Conservation (phyloP, 495 filamentous ascomycete genomes). For the Darksidea phi region DNA sequence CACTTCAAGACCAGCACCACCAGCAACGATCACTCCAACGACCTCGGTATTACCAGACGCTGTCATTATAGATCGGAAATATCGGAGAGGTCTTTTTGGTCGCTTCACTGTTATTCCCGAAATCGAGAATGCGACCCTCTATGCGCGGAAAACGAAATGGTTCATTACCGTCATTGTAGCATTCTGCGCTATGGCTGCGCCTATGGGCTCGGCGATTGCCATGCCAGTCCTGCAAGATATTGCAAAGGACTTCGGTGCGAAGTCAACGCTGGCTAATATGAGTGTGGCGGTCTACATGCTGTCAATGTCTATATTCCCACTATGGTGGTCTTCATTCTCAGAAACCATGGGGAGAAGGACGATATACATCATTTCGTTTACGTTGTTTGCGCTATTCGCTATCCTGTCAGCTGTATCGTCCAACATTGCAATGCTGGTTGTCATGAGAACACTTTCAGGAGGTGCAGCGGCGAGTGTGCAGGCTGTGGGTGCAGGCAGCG, state of each 20-base stretch:
- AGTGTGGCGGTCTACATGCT: conserved; percentile 89
- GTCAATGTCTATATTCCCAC: conserved; percentile 82
- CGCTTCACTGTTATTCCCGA: conserved; percentile 77
- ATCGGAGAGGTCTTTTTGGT: conserved; percentile 74
- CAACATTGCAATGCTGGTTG: conserved; percentile 80
- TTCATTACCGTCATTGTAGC: conserved; percentile 78
- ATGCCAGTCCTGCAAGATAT: conserved; percentile 76
- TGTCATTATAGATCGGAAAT: conserved; percentile 59
- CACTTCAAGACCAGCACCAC: background rate
- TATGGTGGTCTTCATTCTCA: conserved; percentile 94
- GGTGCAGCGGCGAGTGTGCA: conserved; percentile 86
- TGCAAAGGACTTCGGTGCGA: conserved; percentile 60
- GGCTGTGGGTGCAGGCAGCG: conserved; percentile 88
- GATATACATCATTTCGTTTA: conserved; percentile 82
- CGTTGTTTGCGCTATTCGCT: conserved; percentile 75
- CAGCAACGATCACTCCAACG: conserved; percentile 18
- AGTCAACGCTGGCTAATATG: conserved; percentile 73
- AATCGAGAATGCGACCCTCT: conserved; percentile 71
- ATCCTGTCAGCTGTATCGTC: conserved; percentile 68
- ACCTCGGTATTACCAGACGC: conserved; percentile 36
- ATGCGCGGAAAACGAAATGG: conserved; percentile 75
- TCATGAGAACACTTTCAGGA: conserved; percentile 78
- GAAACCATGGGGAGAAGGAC: conserved; percentile 73
- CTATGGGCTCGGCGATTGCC: conserved; percentile 83
- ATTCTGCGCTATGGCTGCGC: conserved; percentile 70